Evolutionary conservation across 768 basidiomycete genomes (phyloP), one percentile per base, ranked within the genome.

Genomic region (Leucocoprinus leucothites): DNA sequence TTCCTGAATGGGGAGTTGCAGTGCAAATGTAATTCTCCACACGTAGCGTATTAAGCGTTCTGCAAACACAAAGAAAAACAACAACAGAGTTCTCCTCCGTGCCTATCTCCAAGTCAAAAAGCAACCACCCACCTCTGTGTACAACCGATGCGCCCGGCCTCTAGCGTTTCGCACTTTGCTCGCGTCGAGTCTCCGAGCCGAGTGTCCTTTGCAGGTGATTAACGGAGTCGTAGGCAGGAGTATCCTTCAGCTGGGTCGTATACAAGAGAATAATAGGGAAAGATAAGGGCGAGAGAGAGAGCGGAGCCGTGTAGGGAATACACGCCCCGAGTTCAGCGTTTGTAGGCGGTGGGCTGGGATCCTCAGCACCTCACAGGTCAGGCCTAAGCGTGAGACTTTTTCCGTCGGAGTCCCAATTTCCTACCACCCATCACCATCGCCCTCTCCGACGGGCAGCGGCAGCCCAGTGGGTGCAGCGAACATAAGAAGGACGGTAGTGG

Each of bases 331-430:
- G 26, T 45, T 46, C 52, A 35, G 35, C 52, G 43, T 53, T 46
- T 53, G 51, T 31, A 44, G 45, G 52, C 52, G 34, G 48, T 47
- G 25, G 50, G 16, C 50, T 51, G 46, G 35, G 53, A 28, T 19
- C 48, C 40, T 53, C 46, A 43, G 21, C 18, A 53, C 42, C 47
- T 25, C 34, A 43, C 54, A 54, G 55, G 55, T 54, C 57, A 58
- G 57, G 61, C 53, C 53, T 59, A 53, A 43, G 60, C 57, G 56
- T 57, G 56, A 19, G 58, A 54, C 49, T 58, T 60, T n/a, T 57
- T 58, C 43, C 44, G 50, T 58, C 63, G 63, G 63, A 64, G 63
- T 64, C 61, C 62, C 47, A 64, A 64, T 58, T 61, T 16, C 16
- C 49, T 48, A 52, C 54, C 49, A 56, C 44, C 28, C 34, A 25